phyloP scores from a whole-genome alignment of 1,284 basidiomycete species.

The Microbotryum silenes-acaulis region DNA sequence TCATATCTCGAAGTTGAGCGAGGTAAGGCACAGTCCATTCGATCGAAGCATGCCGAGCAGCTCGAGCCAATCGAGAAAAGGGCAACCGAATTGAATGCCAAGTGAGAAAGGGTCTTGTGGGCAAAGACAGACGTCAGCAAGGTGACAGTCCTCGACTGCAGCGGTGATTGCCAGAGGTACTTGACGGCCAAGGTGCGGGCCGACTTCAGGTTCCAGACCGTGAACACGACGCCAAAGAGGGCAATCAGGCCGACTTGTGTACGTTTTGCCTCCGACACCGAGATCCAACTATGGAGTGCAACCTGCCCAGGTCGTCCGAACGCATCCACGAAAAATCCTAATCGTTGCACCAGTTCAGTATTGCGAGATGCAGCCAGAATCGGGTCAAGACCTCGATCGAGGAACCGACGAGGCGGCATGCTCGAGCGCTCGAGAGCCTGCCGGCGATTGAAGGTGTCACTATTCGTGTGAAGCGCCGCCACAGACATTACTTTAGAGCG shows the following conservation, averaged over 20 bases:
- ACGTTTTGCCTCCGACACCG: slow-evolving; percentile 17
- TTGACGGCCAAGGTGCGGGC: not conserved
- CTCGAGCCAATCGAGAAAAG: slow-evolving; percentile 20
- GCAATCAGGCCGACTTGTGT: slow-evolving; percentile 21
- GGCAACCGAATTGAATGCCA: slow-evolving; percentile 31
- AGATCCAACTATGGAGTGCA: too few species aligned
- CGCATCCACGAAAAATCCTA: too few species aligned
- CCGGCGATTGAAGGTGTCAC: too few species aligned
- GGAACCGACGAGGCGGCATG: too few species aligned
- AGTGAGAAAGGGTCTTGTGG: slow-evolving; percentile 22
- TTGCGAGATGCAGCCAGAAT: too few species aligned
- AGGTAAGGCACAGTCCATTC: slow-evolving; percentile 11
- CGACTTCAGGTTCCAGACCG: slow-evolving; percentile 14
- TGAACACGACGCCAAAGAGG: slow-evolving; percentile 9
- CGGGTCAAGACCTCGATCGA: too few species aligned
- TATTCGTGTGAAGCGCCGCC: too few species aligned
- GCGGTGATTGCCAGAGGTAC: slow-evolving; percentile 20
- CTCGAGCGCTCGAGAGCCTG: too few species aligned
- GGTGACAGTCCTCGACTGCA: slow-evolving; percentile 14
- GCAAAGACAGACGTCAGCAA: slow-evolving; percentile 26
- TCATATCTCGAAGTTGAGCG: slow-evolving; percentile 28
- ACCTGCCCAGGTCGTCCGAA: too few species aligned
- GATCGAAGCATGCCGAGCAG: slow-evolving; percentile 4
- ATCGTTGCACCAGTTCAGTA: too few species aligned
- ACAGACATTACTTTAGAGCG: too few species aligned